Evolutionary conservation across 1,139 yeast species (phyloP).

Genomic region (Sugiyamaella japonica): DNA sequence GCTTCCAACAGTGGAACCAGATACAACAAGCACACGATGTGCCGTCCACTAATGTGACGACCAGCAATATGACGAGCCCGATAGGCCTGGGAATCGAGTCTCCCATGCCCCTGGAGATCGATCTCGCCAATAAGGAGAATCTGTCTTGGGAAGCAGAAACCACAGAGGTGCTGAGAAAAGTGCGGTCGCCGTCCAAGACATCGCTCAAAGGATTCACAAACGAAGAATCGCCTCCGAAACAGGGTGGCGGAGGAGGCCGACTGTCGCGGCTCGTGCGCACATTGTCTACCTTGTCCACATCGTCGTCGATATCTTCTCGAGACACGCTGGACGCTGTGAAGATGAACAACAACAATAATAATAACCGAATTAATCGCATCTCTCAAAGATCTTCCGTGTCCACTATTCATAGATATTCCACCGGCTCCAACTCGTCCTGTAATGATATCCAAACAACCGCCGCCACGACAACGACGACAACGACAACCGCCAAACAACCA

Average conservation of each 20-base stretch:
- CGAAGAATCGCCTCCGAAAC: constrained; percentile 4
- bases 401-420: constrained; percentile 28
- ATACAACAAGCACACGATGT: constrained; percentile 6
- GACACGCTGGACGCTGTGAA: constrained; percentile 25
- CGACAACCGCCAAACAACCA: neutral
- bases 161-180: constrained; percentile 26
- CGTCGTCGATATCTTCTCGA: constrained; percentile 29
- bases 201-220: constrained; percentile 4
- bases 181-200: constrained; percentile 21
- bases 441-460: neutral
- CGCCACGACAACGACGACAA: no score
- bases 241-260: neutral
- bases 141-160: constrained; percentile 30
- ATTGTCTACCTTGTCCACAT: constrained; percentile 26
- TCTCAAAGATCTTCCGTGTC: constrained; percentile 32
- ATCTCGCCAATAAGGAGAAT: constrained; percentile 23
- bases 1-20: constrained; percentile 30
- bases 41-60: neutral
- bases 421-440: constrained; percentile 23
- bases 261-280: constrained; percentile 27
- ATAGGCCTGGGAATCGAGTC: constrained; percentile 26
- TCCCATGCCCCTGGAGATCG: constrained; percentile 23
- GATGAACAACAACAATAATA: constrained; percentile 9
- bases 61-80: constrained; percentile 13
- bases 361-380: constrained; percentile 26